Percentiles rank a stretch among this genome's conserved stretches.
Conservation (phyloP, 257 asterid species). For the Fraxinus pennsylvanica region DNA sequence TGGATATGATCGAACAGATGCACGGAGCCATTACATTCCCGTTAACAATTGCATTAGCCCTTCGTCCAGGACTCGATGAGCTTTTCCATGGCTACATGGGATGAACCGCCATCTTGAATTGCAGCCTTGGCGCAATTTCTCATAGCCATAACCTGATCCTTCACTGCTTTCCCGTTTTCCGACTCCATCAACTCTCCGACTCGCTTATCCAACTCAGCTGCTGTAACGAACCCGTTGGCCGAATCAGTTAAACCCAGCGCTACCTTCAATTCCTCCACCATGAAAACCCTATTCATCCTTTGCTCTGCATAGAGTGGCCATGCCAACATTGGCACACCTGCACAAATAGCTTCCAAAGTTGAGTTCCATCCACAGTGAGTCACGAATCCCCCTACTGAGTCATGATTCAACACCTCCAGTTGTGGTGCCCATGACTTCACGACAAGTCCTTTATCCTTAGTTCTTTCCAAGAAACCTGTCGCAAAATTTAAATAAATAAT, state of each 20-base stretch:
- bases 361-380: constrained; percentile 77
- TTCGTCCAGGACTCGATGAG: not conserved
- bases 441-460: constrained; percentile 43
- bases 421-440: constrained; percentile 66
- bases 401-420: constrained; percentile 47
- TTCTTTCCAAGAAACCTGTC: constrained; percentile 47
- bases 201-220: constrained; percentile 51
- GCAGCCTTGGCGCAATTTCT: not conserved
- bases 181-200: constrained; percentile 46
- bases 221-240: constrained; percentile 46
- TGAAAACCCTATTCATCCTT: constrained; percentile 35
- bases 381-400: constrained; percentile 60
- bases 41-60: not conserved
- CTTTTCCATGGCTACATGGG: not conserved
- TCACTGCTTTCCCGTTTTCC: constrained; percentile 29
- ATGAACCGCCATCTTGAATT: not conserved
- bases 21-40: not conserved
- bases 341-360: constrained; percentile 47
- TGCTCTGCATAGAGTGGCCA: constrained; percentile 78
- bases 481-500: no score
- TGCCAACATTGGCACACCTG: constrained; percentile 60
- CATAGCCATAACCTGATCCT: not conserved
- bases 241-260: constrained; percentile 38
- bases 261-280: constrained; percentile 54
- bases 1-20: not conserved